These are phyloP conservation scores for Elongisporangium undulatum DNA, from an alignment of 352 stramenopile genomes.

Conservation along the genomic window DNA sequence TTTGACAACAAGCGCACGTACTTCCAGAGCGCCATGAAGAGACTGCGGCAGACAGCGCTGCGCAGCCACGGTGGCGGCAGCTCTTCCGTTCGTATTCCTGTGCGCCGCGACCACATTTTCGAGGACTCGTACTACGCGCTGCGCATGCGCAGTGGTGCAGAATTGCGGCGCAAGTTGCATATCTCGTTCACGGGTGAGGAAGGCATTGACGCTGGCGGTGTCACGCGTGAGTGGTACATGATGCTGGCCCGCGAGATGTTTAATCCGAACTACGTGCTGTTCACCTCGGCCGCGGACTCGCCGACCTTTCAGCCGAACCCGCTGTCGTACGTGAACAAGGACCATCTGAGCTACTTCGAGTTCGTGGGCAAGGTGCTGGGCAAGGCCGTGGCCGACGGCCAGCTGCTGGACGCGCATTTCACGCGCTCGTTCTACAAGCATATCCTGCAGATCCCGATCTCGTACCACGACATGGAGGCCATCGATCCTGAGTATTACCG, in stretches of 20 bases:
- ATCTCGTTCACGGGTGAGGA: slow-evolving; percentile 98
- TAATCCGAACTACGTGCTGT: slow-evolving; percentile 99
- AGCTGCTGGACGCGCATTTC: slow-evolving; percentile 98
- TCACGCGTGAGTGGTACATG: slow-evolving; percentile 98
- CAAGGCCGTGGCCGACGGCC: slow-evolving; percentile 98
- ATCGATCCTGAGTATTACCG: slow-evolving; percentile 96
- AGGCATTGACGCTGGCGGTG: slow-evolving; percentile 97
- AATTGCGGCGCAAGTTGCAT: slow-evolving; percentile 96
- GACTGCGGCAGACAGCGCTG: slow-evolving; percentile 79
- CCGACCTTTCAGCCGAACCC: slow-evolving; percentile 99
- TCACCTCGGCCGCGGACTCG: slow-evolving; percentile 98
- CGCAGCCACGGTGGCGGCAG: slow-evolving; percentile 89
- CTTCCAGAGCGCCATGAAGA: slow-evolving; percentile 95
- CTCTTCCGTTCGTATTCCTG: slow-evolving; percentile 83
- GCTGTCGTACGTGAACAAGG: slow-evolving; percentile 97
- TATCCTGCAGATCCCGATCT: slow-evolving; percentile 97
- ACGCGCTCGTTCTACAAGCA: slow-evolving; percentile 98
- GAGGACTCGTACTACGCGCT: slow-evolving; percentile 99
- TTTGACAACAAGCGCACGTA: slow-evolving; percentile 99
- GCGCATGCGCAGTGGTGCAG: slow-evolving; percentile 93
- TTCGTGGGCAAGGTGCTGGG: slow-evolving; percentile 98
- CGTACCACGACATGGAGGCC: slow-evolving; percentile 98
- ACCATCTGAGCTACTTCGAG: slow-evolving; percentile 99
- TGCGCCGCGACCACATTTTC: slow-evolving; percentile 96
- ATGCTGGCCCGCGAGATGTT: slow-evolving; percentile 99